Conservation (phyloP, 345 rosid genomes). For the Corchorus olitorius region DNA sequence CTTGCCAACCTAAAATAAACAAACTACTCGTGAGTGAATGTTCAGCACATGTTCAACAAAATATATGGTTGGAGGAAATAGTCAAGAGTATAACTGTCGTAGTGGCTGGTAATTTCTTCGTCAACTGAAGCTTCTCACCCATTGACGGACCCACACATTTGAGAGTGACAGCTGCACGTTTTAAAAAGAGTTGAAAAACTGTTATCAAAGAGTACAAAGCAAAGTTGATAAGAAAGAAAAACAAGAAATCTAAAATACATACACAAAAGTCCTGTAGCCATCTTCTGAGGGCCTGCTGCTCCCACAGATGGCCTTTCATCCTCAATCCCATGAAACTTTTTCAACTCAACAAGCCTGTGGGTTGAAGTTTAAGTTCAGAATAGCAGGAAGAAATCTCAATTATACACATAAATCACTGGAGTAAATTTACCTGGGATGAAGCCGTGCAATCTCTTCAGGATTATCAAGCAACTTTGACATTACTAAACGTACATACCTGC, state of each 20-base stretch:
- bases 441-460: conserved; percentile 52
- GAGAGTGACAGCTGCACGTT: conserved; percentile 69
- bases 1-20: conserved; percentile 67
- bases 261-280: conserved; percentile 82
- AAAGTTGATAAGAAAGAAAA: background rate
- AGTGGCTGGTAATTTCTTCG: conserved; percentile 84
- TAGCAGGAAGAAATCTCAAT: conserved; percentile 3
- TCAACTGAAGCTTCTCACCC: conserved; percentile 75
- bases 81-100: conserved; percentile 56
- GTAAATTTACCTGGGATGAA: conserved; percentile 73
- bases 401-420: conserved; percentile 5
- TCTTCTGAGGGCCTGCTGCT: conserved; percentile 68
- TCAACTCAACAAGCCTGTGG: conserved; percentile 78
- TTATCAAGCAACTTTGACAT: conserved; percentile 58
- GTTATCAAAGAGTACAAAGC: background rate
- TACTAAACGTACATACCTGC: conserved; percentile 80
- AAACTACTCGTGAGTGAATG: background rate
- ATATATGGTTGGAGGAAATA: conserved; percentile 4
- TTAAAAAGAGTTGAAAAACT: conserved; percentile 10
- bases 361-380: conserved; percentile 23
- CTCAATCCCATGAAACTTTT: conserved; percentile 73
- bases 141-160: conserved; percentile 83
- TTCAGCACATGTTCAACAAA: background rate
- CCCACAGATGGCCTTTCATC: conserved; percentile 63
- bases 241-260: conserved; percentile 29